These are phyloP conservation scores for Saturnispora halmiae DNA, from an alignment of 805 yeast genomes.

Conservation along the genomic window DNA sequence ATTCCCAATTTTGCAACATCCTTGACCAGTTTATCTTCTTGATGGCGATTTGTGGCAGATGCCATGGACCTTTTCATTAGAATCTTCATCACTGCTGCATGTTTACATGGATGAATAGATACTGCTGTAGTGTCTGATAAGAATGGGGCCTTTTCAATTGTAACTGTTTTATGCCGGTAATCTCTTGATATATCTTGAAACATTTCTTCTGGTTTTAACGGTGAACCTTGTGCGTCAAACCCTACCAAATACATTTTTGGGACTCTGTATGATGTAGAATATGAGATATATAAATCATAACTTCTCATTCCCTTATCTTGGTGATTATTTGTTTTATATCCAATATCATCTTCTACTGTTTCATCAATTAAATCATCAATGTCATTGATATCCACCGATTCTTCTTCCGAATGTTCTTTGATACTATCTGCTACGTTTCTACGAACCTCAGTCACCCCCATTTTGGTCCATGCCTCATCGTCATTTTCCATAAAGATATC, in stretches of 20 bases:
- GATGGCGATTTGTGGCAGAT: conserved; percentile 28
- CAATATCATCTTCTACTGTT: conserved; percentile 26
- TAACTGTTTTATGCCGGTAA: conserved; percentile 91
- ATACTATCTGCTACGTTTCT: neutral
- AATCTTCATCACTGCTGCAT: conserved; percentile 88
- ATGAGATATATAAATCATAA: conserved; percentile 84
- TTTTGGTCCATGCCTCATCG: conserved; percentile 5
- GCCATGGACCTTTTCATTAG: conserved; percentile 64
- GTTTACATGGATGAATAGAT: conserved; percentile 94
- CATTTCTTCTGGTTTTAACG: conserved; percentile 82
- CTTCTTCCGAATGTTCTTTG: conserved; percentile 13
- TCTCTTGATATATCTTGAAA: conserved; percentile 90
- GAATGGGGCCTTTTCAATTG: conserved; percentile 89
- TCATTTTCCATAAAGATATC: conserved; percentile 6
- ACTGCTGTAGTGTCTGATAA: conserved; percentile 65
- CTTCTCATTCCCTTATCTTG: conserved; percentile 45
- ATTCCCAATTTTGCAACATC: conserved; percentile 42
- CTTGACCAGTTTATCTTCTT: conserved; percentile 25
- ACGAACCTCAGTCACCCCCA: neutral
- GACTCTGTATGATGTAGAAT: conserved; percentile 90
- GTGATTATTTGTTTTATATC: conserved; percentile 7
- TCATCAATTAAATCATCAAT: conserved; percentile 32
- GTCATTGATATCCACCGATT: conserved; percentile 32
- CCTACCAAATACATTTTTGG: conserved; percentile 93
- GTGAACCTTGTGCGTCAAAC: conserved; percentile 72